Evolutionary conservation across 306 rosid genomes (phyloP).

Genomic region (Betula pendula): DNA sequence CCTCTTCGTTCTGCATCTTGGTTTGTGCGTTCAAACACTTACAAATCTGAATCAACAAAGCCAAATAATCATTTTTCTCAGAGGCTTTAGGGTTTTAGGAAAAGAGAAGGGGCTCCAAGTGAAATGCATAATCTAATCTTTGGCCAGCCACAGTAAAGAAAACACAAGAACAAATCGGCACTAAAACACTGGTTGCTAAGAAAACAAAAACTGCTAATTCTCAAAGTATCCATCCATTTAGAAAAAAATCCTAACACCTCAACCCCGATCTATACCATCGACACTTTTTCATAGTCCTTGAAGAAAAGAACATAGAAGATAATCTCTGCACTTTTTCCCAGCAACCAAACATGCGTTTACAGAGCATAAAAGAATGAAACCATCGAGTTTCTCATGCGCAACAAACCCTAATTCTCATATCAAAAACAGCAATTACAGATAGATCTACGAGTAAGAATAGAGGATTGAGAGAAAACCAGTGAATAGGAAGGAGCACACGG

Average conservation of each 20-base stretch:
- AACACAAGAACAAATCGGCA: neutral
- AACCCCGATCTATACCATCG: too few relatives aligned
- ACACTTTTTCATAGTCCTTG: neutral
- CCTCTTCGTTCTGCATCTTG: slow-evolving; percentile 69
- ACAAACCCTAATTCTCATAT: too few relatives aligned
- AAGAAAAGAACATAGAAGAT: neutral
- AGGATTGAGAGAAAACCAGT: too few relatives aligned
- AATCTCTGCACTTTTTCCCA: neutral
- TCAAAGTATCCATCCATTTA: too few relatives aligned
- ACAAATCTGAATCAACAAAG: neutral
- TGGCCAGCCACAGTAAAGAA: neutral
- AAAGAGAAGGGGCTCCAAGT: neutral
- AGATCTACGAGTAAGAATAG: too few relatives aligned
- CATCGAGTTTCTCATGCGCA: too few relatives aligned
- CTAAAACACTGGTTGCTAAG: neutral
- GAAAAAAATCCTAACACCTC: too few relatives aligned
- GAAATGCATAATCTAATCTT: neutral
- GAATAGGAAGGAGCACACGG: too few relatives aligned
- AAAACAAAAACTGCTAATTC: neutral
- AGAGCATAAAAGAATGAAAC: too few relatives aligned
- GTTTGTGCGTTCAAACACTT: neutral
- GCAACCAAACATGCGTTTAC: neutral
- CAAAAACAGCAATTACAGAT: too few relatives aligned
- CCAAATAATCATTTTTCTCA: neutral
- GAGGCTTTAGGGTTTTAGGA: neutral